Evolutionary conservation across 352 stramenopile species (phyloP).

Genomic region (Globisporangium apiculatum): DNA sequence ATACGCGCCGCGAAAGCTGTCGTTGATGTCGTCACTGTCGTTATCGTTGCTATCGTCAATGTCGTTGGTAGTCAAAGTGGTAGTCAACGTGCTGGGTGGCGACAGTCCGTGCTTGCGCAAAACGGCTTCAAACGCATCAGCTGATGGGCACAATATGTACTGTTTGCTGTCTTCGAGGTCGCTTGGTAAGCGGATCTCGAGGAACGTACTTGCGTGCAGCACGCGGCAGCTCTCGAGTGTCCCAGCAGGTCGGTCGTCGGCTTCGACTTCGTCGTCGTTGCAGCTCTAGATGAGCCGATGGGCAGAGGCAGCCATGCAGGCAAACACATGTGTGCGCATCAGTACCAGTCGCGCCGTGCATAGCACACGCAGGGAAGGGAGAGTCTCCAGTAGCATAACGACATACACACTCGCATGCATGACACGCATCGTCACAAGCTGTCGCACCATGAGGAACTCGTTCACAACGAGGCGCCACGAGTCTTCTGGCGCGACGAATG

Average conservation of each 20-base stretch:
- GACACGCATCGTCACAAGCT: neutral
- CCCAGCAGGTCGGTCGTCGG: conserved; percentile 43
- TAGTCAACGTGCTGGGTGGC: conserved; percentile 14
- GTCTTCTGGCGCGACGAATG: conserved; percentile 52
- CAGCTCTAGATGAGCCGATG: conserved; percentile 31
- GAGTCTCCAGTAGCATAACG: too few relatives aligned
- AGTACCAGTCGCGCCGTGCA: neutral
- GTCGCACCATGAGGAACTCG: conserved; percentile 69
- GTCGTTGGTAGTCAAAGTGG: conserved; percentile 7
- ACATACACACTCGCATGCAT: neutral
- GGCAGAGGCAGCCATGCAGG: neutral
- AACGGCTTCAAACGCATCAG: conserved; percentile 23
- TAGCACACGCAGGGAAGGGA: neutral
- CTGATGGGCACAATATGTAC: conserved; percentile 56
- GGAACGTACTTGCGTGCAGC: conserved; percentile 42
- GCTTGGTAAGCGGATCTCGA: conserved; percentile 25
- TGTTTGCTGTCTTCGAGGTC: conserved; percentile 64
- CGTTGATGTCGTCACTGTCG: neutral
- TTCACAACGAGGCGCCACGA: conserved; percentile 62
- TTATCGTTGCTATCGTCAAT: conserved; percentile 14
- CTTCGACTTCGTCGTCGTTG: conserved; percentile 70
- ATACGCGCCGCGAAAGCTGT: conserved; percentile 1
- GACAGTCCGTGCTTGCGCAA: conserved; percentile 42
- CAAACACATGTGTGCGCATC: neutral
- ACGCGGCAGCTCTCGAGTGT: conserved; percentile 50